Percentiles rank a stretch among this genome's conserved stretches.
phyloP scores from a whole-genome alignment of 2,329 filamentous ascomycete species.

The Cercospora nicotianae region DNA sequence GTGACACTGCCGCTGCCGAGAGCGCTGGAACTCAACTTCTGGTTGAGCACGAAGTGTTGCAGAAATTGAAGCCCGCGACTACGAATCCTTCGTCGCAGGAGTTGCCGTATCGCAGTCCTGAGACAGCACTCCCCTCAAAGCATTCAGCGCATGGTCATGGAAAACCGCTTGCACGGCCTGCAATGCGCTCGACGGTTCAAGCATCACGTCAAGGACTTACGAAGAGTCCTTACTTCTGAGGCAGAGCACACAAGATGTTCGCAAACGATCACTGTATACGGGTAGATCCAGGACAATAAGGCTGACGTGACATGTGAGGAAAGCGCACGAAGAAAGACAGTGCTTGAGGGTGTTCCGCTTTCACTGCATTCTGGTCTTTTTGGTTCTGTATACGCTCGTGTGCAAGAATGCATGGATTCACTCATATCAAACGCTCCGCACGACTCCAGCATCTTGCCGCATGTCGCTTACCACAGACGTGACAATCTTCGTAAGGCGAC shows the following conservation, averaged over 20 bases:
- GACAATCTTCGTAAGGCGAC: neutral
- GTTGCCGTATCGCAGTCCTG: neutral
- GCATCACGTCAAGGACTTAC: neutral
- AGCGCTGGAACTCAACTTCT: neutral
- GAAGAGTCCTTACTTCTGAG: neutral
- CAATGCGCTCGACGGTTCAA: neutral
- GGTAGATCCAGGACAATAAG: neutral
- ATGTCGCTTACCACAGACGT: neutral
- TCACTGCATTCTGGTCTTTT: neutral
- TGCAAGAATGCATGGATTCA: neutral
- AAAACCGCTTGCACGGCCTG: neutral
- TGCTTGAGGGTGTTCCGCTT: neutral
- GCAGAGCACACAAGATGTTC: neutral
- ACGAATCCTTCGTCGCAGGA: neutral
- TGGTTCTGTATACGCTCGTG: neutral
- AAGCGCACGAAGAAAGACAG: neutral
- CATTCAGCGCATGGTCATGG: neutral
- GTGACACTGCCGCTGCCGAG: neutral
- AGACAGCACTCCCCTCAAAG: neutral
- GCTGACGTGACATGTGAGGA: neutral
- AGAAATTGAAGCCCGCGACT: neutral
- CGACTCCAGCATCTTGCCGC: neutral
- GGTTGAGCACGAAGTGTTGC: neutral
- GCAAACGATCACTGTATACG: neutral
- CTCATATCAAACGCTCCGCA: slow-evolving; percentile 1